phyloP scores from a whole-genome alignment of 352 stramenopile genomes.

The Pythium monospermum region DNA sequence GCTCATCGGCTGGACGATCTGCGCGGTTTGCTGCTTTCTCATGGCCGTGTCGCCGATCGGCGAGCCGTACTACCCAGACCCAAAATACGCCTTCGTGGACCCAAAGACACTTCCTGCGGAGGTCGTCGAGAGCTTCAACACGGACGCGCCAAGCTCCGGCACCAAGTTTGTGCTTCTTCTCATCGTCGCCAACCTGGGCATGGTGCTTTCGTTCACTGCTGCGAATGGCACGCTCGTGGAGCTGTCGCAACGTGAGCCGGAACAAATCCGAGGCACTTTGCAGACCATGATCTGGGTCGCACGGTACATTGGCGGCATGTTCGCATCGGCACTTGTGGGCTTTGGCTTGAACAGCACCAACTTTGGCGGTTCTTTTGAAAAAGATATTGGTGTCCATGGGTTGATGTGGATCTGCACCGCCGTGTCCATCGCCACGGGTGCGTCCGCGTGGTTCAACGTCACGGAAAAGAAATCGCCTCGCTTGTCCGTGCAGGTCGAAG shows the following conservation, averaged over 20 bases:
- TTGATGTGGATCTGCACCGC: constrained; percentile 20
- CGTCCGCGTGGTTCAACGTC: constrained; percentile 23
- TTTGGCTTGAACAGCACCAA: constrained; percentile 30
- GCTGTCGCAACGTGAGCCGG: constrained; percentile 29
- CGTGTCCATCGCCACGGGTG: constrained; percentile 8
- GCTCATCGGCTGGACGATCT: constrained; percentile 13
- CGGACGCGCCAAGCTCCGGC: constrained; percentile 20
- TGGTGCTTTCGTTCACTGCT: constrained; percentile 48
- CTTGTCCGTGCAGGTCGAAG: constrained; percentile 12
- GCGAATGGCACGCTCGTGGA: constrained; percentile 38
- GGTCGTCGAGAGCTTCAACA: constrained; percentile 20
- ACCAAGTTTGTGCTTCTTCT: constrained; percentile 37
- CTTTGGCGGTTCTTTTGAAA: constrained; percentile 22
- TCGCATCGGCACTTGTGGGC: constrained; percentile 22
- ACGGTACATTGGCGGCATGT: constrained; percentile 9
- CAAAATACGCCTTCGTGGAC: constrained; percentile 9
- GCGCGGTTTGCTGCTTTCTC: constrained; percentile 16
- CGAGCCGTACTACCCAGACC: constrained; percentile 22
- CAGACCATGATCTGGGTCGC: constrained; percentile 29
- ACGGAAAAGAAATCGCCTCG: constrained; percentile 17
- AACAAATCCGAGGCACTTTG: constrained; percentile 22
- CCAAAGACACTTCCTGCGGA: constrained; percentile 7
- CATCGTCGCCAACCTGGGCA: constrained; percentile 50
- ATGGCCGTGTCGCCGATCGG: constrained; percentile 24
- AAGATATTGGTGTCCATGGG: constrained; percentile 13